Base-by-base conservation (phyloP, 495 filamentous ascomycete species). In the Thermochaetoides thermophila region DNA sequence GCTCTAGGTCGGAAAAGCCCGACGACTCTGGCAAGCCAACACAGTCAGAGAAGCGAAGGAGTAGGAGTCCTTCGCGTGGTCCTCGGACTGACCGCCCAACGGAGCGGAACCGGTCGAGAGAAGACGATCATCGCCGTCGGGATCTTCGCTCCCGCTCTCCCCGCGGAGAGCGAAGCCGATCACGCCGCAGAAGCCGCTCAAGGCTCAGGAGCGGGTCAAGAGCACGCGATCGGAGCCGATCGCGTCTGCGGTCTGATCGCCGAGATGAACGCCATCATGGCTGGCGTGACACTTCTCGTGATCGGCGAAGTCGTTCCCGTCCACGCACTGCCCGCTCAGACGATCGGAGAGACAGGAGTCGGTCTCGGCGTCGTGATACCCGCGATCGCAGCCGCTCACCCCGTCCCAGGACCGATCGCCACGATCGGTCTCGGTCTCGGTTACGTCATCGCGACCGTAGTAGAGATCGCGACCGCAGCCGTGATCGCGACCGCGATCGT, bases 261-360 rank as follows among this genome's bases (percentile, higher is more conserved):
- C 43, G 38, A 44, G 48, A 18, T 34, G 44, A 43, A 4, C 37
- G 39, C 5, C 35, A 40, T 5, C 44, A 49, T 25, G 41, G 44
- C 13, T 49, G 51, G 3, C 37, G 43, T 4, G 46, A 52, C 22
- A 44, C 47, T 14, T 29, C 37, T 2, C 39, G 44, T 3, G 42
- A 43, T 5, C 39, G 48, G 9, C 43, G 48, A 22, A 56, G 53
- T 28, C 45, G 42, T 9, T 54, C 62, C 14, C 47, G 48, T 3
- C 44, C 45, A 12, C 43, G 54, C 37, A 42, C 50, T 5, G 52
- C 54, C 20, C 43, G 42, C 21, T 29, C 27, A 0, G 50, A 53
- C 22, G 49, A 50, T 22, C 42, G 34, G 16, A 48, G 53, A 7
- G 57, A 56, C 13, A 41, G 50, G 16, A 58, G 52, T 33, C 56